Evolutionary conservation across 345 rosid genomes (phyloP).

Genomic region (Eutrema yunnanense): DNA sequence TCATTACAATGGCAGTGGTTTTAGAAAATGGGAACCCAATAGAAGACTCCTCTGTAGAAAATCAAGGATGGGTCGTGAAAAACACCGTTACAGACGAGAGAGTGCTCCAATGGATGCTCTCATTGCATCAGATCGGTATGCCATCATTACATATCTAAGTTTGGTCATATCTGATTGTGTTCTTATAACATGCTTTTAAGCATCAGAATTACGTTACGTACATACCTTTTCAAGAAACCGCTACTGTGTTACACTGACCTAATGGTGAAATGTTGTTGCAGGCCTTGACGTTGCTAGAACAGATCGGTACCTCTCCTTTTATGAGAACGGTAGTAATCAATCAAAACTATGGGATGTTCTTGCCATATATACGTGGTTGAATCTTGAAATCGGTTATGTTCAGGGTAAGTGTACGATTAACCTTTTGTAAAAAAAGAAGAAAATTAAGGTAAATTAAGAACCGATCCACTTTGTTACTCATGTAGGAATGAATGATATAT

Average conservation of each 20-base stretch:
- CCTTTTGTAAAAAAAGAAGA: neutral
- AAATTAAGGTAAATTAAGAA: neutral
- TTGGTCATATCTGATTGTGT: neutral
- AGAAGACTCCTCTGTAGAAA: conserved; percentile 35
- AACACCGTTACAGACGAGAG: conserved; percentile 52
- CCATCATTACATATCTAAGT: neutral
- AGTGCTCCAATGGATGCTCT: conserved; percentile 75
- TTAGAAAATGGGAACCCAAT: conserved; percentile 58
- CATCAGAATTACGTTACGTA: neutral
- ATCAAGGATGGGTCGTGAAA: conserved; percentile 32
- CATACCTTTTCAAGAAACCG: neutral
- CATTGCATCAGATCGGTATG: conserved; percentile 82
- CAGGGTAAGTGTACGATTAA: conserved; percentile 47
- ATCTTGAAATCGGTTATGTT: conserved; percentile 84
- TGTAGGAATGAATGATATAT: conserved; percentile 95
- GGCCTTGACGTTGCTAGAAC: conserved; percentile 97
- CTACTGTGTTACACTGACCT: neutral
- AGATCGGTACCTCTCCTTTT: conserved; percentile 73
- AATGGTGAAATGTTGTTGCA: conserved; percentile 26
- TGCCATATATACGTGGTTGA: conserved; percentile 81
- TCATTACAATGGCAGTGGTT: conserved; percentile 54
- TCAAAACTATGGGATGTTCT: conserved; percentile 90
- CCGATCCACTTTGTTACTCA: neutral
- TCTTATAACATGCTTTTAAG: neutral
- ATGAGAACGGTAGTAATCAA: conserved; percentile 59